These are phyloP conservation scores for Lophiostoma macrostomum DNA, from an alignment of 495 filamentous ascomycete genomes.

Conservation along the genomic window DNA sequence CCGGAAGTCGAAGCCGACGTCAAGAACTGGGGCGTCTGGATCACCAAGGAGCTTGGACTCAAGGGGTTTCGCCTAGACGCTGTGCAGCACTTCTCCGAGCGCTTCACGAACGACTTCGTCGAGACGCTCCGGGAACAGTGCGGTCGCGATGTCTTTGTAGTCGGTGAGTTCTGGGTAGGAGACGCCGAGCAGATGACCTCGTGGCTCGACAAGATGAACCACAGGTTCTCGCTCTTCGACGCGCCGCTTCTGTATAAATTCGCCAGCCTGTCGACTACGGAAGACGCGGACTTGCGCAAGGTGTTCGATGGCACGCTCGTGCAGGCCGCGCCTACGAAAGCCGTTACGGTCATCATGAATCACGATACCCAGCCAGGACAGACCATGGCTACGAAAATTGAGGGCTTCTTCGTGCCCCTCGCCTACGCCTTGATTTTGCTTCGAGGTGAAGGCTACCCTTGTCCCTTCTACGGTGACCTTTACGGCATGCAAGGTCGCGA, in stretches of 20 bases:
- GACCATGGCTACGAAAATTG: slow-evolving; percentile 39
- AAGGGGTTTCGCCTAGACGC: slow-evolving; percentile 73
- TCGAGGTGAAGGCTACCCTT: slow-evolving; percentile 62
- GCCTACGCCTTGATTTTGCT: slow-evolving; percentile 59
- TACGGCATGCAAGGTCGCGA: slow-evolving; percentile 62
- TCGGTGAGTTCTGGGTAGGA: slow-evolving; percentile 73
- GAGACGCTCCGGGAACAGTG: slow-evolving; percentile 48
- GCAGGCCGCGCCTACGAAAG: slow-evolving; percentile 54
- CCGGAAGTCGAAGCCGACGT: slow-evolving; percentile 63
- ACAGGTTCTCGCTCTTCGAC: slow-evolving; percentile 64
- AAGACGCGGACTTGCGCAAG: slow-evolving; percentile 55
- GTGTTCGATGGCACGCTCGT: slow-evolving; percentile 63
- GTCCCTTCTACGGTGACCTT: slow-evolving; percentile 71
- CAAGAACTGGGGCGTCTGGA: slow-evolving; percentile 62
- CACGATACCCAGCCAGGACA: slow-evolving; percentile 46
- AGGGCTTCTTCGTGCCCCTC: slow-evolving; percentile 40
- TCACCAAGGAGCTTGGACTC: slow-evolving; percentile 55
- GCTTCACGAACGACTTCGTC: slow-evolving; percentile 62
- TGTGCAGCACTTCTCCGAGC: slow-evolving; percentile 65
- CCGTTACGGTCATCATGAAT: slow-evolving; percentile 52
- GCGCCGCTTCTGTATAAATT: slow-evolving; percentile 66
- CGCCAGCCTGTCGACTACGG: slow-evolving; percentile 50
- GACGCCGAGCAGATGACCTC: slow-evolving; percentile 52
- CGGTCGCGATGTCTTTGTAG: slow-evolving; percentile 59
- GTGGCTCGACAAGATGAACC: slow-evolving; percentile 59